These are phyloP conservation scores for Aspergillus affinis DNA, from an alignment of 495 filamentous ascomycete genomes.

Conservation along the genomic window DNA sequence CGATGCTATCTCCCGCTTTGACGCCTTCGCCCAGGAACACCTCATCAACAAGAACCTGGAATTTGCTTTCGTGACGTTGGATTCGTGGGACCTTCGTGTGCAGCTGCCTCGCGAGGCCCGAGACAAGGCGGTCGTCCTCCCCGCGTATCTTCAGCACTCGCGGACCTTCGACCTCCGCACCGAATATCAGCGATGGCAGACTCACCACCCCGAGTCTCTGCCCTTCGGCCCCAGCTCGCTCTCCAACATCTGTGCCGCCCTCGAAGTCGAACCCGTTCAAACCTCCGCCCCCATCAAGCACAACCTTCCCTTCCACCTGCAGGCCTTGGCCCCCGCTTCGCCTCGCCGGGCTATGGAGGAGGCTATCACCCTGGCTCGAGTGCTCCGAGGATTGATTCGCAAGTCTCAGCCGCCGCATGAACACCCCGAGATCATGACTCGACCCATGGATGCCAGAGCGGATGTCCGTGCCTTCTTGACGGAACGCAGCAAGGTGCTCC, in stretches of 20 bases:
- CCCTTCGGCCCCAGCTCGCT: conserved; percentile 94
- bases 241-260: conserved; percentile 94
- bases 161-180: conserved; percentile 94
- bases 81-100: conserved; percentile 97
- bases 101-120: conserved; percentile 96
- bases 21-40: conserved; percentile 86
- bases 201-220: conserved; percentile 94
- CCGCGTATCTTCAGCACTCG: conserved; percentile 96
- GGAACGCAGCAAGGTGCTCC: conserved; percentile 94
- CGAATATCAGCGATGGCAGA: conserved; percentile 98
- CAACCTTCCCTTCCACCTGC: conserved; percentile 95
- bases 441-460: conserved; percentile 94
- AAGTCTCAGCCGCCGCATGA: conserved; percentile 94
- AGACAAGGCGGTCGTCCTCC: conserved; percentile 94
- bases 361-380: conserved; percentile 87
- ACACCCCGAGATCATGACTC: conserved; percentile 87
- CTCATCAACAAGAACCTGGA: conserved; percentile 81
- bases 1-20: conserved; percentile 93
- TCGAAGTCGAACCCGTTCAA: conserved; percentile 96
- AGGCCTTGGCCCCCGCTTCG: conserved; percentile 94
- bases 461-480: conserved; percentile 95
- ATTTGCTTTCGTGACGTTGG: conserved; percentile 96
- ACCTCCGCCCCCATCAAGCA: conserved; percentile 97
- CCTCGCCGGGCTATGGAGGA: conserved; percentile 97
- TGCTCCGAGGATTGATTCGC: conserved; percentile 84